These are phyloP conservation scores for Ogataea nakhonphanomensis DNA, from an alignment of 805 yeast species.

Conservation along the genomic window DNA sequence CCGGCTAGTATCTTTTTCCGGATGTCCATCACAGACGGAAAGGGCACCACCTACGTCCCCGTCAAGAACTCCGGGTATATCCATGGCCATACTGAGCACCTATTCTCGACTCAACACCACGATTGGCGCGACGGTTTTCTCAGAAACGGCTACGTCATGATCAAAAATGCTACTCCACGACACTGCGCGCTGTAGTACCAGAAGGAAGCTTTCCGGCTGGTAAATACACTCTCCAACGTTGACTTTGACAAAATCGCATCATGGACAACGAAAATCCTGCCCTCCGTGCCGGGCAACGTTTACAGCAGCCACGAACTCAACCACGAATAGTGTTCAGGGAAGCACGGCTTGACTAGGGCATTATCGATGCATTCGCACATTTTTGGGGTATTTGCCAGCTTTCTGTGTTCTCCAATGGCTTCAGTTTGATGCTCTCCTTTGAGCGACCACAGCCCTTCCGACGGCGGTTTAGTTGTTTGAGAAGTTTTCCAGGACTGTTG, in stretches of 20 bases:
- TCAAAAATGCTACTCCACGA: conserved; percentile 27
- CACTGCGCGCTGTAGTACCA: conserved; percentile 25
- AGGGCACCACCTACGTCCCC: not conserved
- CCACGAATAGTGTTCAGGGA: conserved; percentile 35
- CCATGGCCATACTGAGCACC: not conserved
- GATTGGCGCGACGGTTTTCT: conserved; percentile 33
- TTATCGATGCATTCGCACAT: conserved; percentile 25
- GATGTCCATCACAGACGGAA: not conserved
- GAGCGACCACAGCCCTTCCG: conserved; percentile 21
- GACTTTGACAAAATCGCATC: conserved; percentile 27
- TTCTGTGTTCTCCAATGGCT: conserved; percentile 31
- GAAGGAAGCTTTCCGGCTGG: conserved; percentile 20
- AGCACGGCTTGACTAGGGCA: conserved; percentile 28
- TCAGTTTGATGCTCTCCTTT: conserved; percentile 31
- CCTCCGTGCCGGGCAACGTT: conserved; percentile 21
- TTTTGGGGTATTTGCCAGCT: conserved; percentile 33
- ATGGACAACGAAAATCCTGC: conserved; percentile 29
- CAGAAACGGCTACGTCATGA: conserved; percentile 30
- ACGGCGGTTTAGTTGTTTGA: conserved; percentile 31
- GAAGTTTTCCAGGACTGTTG: conserved; percentile 25
- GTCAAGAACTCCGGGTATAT: not conserved
- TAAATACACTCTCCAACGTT: conserved; percentile 19
- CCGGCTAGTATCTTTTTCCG: not conserved
- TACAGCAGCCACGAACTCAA: conserved; percentile 18
- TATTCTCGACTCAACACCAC: conserved; percentile 1